A percentile compares a stretch with the other conserved stretches of the same genome.
Conservation (phyloP, 2,329 filamentous ascomycete species). For the Tolypocladium tundrense region DNA sequence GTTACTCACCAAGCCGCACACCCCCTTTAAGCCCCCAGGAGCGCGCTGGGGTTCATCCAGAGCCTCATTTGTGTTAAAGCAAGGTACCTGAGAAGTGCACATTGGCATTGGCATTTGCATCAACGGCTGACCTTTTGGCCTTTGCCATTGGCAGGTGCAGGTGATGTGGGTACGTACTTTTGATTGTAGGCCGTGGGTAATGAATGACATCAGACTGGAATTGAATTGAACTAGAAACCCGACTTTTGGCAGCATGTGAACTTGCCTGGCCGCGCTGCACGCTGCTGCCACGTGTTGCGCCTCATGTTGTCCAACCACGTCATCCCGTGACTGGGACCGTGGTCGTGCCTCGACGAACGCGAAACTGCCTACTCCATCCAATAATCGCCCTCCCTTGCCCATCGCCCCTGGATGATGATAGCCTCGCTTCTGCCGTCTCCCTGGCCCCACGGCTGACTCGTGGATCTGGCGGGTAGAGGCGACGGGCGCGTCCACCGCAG, state of each 20-base stretch:
- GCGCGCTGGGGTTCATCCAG: no score
- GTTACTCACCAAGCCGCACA: no score
- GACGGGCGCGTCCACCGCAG: not conserved
- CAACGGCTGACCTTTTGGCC: not conserved
- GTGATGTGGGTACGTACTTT: no score
- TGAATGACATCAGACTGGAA: not conserved
- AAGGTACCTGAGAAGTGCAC: no score
- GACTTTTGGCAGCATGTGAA: not conserved
- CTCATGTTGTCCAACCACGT: not conserved
- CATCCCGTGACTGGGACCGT: not conserved
- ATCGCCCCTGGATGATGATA: not conserved
- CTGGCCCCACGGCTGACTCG: constrained; percentile 1
- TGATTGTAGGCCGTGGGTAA: not conserved
- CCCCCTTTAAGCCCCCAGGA: no score
- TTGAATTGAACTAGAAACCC: not conserved
- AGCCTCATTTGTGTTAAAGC: no score
- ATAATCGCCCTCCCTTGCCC: not conserved
- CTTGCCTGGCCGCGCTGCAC: not conserved
- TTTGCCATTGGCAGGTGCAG: not conserved
- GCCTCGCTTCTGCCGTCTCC: not conserved
- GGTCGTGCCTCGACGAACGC: not conserved
- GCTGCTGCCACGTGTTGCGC: not conserved
- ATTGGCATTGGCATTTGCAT: no score
- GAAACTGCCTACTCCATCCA: not conserved
- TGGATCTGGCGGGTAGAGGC: not conserved